These are phyloP conservation scores for Pulveroboletus sp. DNA, from an alignment of 768 basidiomycete species.

Conservation along the genomic window DNA sequence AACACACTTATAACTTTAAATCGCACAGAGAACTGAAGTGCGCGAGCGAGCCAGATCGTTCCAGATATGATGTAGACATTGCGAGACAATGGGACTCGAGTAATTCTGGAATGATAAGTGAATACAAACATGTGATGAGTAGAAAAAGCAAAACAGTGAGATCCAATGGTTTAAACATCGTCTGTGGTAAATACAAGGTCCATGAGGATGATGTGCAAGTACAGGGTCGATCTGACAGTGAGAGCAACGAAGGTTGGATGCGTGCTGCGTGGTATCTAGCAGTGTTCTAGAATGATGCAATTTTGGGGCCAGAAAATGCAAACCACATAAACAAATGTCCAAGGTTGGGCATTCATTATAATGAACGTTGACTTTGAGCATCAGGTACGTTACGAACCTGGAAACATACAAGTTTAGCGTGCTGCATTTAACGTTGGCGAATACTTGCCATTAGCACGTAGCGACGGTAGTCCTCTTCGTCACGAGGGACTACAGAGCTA, in stretches of 20 bases:
- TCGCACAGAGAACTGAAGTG: not conserved
- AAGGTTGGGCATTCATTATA: constrained; percentile 8
- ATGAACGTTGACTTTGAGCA: constrained; percentile 33
- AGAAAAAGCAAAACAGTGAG: not conserved
- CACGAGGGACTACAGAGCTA: constrained; percentile 31
- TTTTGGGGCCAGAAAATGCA: constrained; percentile 5
- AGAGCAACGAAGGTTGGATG: constrained; percentile 8
- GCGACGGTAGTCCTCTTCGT: constrained; percentile 55
- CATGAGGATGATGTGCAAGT: constrained; percentile 19
- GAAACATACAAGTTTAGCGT: constrained; percentile 13
- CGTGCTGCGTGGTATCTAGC: constrained; percentile 16
- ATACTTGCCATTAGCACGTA: constrained; percentile 50
- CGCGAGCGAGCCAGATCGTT: not conserved
- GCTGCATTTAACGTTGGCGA: not conserved
- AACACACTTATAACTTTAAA: constrained; percentile 9
- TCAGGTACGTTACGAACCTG: constrained; percentile 59
- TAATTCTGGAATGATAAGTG: constrained; percentile 15
- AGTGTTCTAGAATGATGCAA: not conserved
- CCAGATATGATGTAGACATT: not conserved
- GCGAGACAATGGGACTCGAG: not conserved
- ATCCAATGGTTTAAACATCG: constrained; percentile 6
- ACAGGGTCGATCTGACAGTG: constrained; percentile 9
- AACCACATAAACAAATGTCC: constrained; percentile 8
- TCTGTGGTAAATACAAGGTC: constrained; percentile 17
- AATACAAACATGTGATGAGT: constrained; percentile 7